A percentile compares a stretch with the other conserved stretches of the same genome.
Conservation (phyloP, 1,284 basidiomycete species). For the Trametes polyzona region DNA sequence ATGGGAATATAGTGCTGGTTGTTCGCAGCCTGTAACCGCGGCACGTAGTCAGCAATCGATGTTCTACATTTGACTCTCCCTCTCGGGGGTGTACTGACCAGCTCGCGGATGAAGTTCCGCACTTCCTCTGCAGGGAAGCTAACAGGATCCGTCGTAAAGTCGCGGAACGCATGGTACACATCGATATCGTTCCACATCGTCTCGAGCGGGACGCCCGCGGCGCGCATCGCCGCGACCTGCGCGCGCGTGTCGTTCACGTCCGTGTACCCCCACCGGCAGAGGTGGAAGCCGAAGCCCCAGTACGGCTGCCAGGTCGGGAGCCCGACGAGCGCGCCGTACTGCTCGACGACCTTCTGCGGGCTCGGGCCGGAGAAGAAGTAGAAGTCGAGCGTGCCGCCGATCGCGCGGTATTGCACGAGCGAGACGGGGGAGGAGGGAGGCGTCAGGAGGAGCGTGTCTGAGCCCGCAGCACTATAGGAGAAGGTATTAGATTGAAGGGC, state of each 20-base stretch:
- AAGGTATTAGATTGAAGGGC: background rate
- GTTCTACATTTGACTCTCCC: background rate
- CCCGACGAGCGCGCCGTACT: conserved; percentile 66
- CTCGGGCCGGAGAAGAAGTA: conserved; percentile 75
- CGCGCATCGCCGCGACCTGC: conserved; percentile 59
- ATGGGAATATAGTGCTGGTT: conserved; percentile 45
- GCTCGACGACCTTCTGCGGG: conserved; percentile 67
- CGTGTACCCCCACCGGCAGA: conserved; percentile 56
- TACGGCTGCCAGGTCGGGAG: conserved; percentile 68
- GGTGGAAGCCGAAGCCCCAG: conserved; percentile 75
- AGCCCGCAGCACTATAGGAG: conserved; percentile 49
- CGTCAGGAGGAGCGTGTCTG: conserved; percentile 62
- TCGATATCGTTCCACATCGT: conserved; percentile 84
- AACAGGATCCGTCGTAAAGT: conserved; percentile 72
- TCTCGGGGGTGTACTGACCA: conserved; percentile 44
- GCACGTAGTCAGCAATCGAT: background rate
- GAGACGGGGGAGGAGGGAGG: conserved; percentile 53
- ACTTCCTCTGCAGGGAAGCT: conserved; percentile 64
- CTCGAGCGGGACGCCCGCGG: conserved; percentile 68
- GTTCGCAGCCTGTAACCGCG: conserved; percentile 31
- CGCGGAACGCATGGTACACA: conserved; percentile 65
- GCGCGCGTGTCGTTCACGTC: conserved; percentile 42
- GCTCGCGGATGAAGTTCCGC: conserved; percentile 56
- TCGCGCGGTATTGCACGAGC: conserved; percentile 64
- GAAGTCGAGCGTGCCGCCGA: conserved; percentile 62